Evolutionary conservation across 768 basidiomycete genomes (phyloP), one percentile per base, ranked within the genome.

Genomic region (Lentinula guzmanii): DNA sequence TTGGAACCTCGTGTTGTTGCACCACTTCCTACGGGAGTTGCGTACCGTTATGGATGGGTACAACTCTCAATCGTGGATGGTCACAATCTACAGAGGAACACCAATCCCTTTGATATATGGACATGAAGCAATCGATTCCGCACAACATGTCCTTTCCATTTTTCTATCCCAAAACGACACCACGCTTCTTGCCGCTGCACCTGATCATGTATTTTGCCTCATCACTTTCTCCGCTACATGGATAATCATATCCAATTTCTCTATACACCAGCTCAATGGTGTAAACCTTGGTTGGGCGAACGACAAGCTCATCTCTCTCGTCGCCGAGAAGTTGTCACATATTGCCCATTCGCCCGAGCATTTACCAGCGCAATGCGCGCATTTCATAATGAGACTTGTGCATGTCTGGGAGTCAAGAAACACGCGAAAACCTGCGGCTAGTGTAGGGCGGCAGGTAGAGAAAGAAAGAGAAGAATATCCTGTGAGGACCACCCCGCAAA

Each of bases 221-320:
- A 70, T 80, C 50, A 69, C 73, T 0, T 77, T 80, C 56, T 76
- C 80, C 45, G 76, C 79, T 5, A 71, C 77, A 1, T 79, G 73
- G 52, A 62, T 82, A 53, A 72, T 81, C 54, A 68, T 77, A 10
- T 71, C 74, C 45, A 82, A 80, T 65, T 78, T 79, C 67, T 72
- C 68, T 51, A 68, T 78, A 28, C 62, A 71, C 28, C 75, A 80
- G 61, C 68, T 72, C 28, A 63, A 65, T 0, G 70, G 71, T 8
- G 67, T 70, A 42, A 72, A 72, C 15, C 66, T 79, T 39, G 70
- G 72, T 0, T 77, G 75, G 5, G 72, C 73, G n/a, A 75, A 72
- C 52, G 77, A 78, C 62, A 64, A 68, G 9, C 69, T 79, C 45
- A 62, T 80, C 54, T 62, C 67, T 5, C 74, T 65, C 65, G 70